These are phyloP conservation scores for Lichenothelia convexa DNA, from an alignment of 495 filamentous ascomycete species.

Conservation along the genomic window DNA sequence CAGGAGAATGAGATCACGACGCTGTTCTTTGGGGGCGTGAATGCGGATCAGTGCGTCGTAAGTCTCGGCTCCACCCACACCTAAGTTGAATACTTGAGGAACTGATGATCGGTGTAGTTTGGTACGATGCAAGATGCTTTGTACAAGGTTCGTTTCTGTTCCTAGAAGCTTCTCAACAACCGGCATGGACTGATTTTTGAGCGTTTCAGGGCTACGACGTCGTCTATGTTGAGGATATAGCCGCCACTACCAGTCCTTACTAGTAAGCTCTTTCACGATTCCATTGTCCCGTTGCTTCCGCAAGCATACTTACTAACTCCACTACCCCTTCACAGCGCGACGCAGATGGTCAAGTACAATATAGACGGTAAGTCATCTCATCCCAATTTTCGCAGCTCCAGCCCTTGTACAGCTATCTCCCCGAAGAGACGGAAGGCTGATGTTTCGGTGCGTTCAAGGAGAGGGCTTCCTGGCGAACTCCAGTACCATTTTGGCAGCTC, in stretches of 20 bases:
- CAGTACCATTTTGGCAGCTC: background rate
- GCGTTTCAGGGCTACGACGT: constrained; percentile 15
- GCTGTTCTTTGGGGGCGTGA: constrained; percentile 15
- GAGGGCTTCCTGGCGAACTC: background rate
- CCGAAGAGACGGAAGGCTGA: too few relatives aligned
- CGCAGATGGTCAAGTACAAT: constrained; percentile 15
- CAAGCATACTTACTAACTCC: background rate
- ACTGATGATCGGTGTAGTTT: constrained; percentile 6
- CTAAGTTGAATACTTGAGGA: too few relatives aligned
- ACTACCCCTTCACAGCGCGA: constrained; percentile 9
- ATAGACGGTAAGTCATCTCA: too few relatives aligned
- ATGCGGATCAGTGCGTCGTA: constrained; percentile 17
- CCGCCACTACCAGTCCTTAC: constrained; percentile 11
- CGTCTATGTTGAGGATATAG: constrained; percentile 15
- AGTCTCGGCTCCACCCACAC: too few relatives aligned
- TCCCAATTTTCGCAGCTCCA: too few relatives aligned
- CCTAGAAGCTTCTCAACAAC: too few relatives aligned
- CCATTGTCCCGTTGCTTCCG: background rate
- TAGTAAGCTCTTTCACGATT: too few relatives aligned
- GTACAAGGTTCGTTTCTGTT: too few relatives aligned
- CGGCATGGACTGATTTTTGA: too few relatives aligned
- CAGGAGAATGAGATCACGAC: constrained; percentile 18
- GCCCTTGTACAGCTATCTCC: too few relatives aligned
- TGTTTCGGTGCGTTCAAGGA: too few relatives aligned
- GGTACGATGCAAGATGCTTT: constrained; percentile 20